Evolutionary conservation across 257 asterid genomes (phyloP), one percentile per base, ranked within the genome.

Genomic region (Pogostemon cablin): DNA sequence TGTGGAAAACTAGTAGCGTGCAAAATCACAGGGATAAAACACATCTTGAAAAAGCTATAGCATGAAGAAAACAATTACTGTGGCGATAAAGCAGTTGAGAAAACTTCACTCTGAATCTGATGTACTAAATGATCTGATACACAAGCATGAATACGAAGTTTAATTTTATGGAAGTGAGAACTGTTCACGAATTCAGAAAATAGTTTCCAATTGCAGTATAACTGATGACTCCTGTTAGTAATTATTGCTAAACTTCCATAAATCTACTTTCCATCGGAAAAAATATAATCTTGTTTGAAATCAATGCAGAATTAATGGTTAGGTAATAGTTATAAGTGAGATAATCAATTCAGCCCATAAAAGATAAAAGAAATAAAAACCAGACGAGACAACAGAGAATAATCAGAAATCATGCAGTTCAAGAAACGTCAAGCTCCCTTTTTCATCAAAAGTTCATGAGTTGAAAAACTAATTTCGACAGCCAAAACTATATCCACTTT

Each of bases 41-140:
- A 38, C 54, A 55, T 64, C 54, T 55, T 52, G 42, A 17, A 62
- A 54, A 73, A 55, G 67, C 54, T 61, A 65, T 42, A 47, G 17
- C 43, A 50, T 62, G 55, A 25, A 46, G 57, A 50, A 1, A 67
- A 32, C 32, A 71, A 4, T 40, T 11, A 60, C 60, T 32, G 39
- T n/a, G 67, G 46, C 1, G 20, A 49, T 39, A 56, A 25, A 7
- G 40, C 49, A 68, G 6, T 61, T 44, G 12, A 37, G 12, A 58
- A 65, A 48, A 44, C 8, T 15, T 48, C 40, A 40, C 59, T 41
- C 66, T 37, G 38, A 59, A 64, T 3, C 68, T 56, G 44, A 47
- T 44, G 49, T 54, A 72, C 71, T 57, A 57, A 35, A 62, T 62
- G 62, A n/a, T 44, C 25, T 68, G 32, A 65, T 39, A 54, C 57